Evolutionary conservation across 768 basidiomycete genomes (phyloP), one percentile per base, ranked within the genome.

Genomic region (Gymnopilus dilepis): DNA sequence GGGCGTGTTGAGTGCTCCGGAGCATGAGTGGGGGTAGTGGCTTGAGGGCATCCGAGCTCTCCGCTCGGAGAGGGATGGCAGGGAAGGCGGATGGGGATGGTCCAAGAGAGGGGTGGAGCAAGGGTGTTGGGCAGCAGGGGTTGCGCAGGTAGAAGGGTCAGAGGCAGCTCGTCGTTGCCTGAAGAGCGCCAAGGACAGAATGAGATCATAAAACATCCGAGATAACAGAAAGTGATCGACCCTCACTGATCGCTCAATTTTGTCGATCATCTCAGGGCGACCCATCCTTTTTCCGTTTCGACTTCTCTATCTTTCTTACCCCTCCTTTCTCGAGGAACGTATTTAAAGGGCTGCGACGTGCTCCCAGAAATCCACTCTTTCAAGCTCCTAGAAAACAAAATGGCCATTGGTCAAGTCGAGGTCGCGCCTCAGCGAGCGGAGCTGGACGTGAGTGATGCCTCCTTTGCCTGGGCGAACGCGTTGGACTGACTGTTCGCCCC

Each of bases 241-340:
- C 19, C 31, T 6, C 9, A 8, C n/a, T 34, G 51, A 52, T 52
- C 33, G 51, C 51, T 24, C 12, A 52, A 52, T 12, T 52, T 52
- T 52, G 30, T 31, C 51, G 51, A 52, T 51, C 48, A 50, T 51
- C 31, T 33, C 50, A 52, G 6, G 51, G 15, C n/a, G 26, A 22
- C 13, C 51, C 31, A 52, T 45, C 11, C 43, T 45, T 45, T 45
- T 24, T 45, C 43, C 43, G 43, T 45, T 45, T 45, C 22, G 43
- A 45, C 26, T 45, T 26, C 22, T 45, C 22, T 45, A 24, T 45
- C 24, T 15, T 22, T 22, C 6, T 22, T 43, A 26, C 43, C 51
- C 51, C 31, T 33, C 3, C 51, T 52, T 52, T 31, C 15, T n/a
- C 21, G 15, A 41, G 19, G 19, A 50, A 22, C 28, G 33, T 51